phyloP scores from a whole-genome alignment of 1,284 basidiomycete genomes.

The Boletellus deceptivus region DNA sequence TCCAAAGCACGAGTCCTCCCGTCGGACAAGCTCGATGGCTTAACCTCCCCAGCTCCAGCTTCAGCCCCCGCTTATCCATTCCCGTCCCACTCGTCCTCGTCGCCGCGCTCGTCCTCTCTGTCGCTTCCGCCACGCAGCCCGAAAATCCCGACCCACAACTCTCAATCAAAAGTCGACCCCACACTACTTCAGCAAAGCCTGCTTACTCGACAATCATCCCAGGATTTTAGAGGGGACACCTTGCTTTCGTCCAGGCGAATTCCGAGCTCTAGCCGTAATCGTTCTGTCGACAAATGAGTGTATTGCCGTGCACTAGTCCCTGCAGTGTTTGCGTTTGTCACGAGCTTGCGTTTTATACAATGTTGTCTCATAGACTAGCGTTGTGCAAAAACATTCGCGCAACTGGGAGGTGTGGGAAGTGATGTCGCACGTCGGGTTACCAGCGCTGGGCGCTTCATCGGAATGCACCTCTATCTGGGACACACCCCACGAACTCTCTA shows the following conservation, averaged over 20 bases:
- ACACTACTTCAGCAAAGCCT: conserved; percentile 6
- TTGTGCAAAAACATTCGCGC: neutral
- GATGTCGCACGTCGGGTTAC: neutral
- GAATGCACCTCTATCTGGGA: conserved; percentile 70
- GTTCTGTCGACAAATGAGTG: conserved; percentile 18
- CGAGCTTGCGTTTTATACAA: conserved; percentile 5
- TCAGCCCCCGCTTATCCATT: conserved; percentile 23
- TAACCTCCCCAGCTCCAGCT: conserved; percentile 50
- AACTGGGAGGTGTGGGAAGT: no score
- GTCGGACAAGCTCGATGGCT: conserved; percentile 48
- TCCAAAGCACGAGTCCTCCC: conserved; percentile 36
- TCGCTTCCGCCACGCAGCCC: conserved; percentile 28
- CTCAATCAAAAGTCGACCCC: conserved; percentile 9
- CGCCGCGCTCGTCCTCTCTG: conserved; percentile 20
- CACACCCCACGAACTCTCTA: conserved; percentile 66
- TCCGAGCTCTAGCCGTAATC: conserved; percentile 6
- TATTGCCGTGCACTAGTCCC: neutral
- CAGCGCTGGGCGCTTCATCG: neutral
- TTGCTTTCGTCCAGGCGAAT: conserved; percentile 19
- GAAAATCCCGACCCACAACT: conserved; percentile 2
- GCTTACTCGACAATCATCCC: conserved; percentile 15
- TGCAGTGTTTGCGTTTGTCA: neutral
- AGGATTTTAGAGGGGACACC: conserved; percentile 6
- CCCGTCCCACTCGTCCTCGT: conserved; percentile 16
- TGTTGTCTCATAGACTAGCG: conserved; percentile 1